Conservation (phyloP, 306 rosid species). For the Psophocarpus tetragonolobus region DNA sequence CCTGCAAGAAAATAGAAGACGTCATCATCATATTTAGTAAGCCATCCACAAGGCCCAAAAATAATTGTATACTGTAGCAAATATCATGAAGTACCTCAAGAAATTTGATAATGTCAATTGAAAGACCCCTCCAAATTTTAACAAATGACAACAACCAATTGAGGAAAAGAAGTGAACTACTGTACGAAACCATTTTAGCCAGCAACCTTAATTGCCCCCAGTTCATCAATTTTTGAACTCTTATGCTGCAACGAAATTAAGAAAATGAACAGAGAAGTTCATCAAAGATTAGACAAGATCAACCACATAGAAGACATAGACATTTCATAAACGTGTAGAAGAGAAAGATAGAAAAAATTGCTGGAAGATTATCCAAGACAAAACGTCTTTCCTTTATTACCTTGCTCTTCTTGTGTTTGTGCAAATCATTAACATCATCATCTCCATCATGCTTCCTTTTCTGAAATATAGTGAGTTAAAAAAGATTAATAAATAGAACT, state of each 20-base stretch:
- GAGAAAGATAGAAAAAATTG: background rate
- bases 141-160: constrained; percentile 57
- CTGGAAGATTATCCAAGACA: constrained; percentile 9
- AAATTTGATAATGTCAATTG: constrained; percentile 55
- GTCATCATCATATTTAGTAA: background rate
- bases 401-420: constrained; percentile 98
- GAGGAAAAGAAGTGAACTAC: constrained; percentile 61
- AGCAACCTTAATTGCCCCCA: constrained; percentile 84
- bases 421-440: constrained; percentile 79
- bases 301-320: constrained; percentile 23
- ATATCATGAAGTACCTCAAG: constrained; percentile 64
- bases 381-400: constrained; percentile 53
- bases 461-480: constrained; percentile 52
- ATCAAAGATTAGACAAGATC: background rate
- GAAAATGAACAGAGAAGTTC: constrained; percentile 28
- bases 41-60: background rate
- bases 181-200: constrained; percentile 61
- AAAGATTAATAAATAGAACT: constrained; percentile 10
- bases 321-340: constrained; percentile 10
- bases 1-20: constrained; percentile 52
- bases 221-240: constrained; percentile 85
- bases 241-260: constrained; percentile 68
- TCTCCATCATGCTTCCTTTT: constrained; percentile 99
- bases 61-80: background rate
- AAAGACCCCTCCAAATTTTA: constrained; percentile 65